These are phyloP conservation scores for Serendipita sp. DNA, from an alignment of 768 basidiomycete species.

Conservation along the genomic window DNA sequence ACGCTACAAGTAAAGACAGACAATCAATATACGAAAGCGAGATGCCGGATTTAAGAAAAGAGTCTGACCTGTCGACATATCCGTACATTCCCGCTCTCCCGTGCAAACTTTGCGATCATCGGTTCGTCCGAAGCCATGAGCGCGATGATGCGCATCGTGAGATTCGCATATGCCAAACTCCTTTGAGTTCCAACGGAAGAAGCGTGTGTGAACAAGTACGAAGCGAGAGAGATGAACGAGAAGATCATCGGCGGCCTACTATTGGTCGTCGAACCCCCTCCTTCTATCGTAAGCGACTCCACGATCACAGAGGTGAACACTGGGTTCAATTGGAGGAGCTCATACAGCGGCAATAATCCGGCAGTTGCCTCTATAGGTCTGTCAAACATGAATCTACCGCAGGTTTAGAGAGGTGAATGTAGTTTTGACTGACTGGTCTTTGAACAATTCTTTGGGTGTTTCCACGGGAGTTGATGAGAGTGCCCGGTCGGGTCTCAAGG, in stretches of 20 bases:
- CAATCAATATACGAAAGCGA: slow-evolving; percentile 10
- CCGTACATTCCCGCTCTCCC: slow-evolving; percentile 27
- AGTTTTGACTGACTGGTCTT: slow-evolving; percentile 30
- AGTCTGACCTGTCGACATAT: slow-evolving; percentile 45
- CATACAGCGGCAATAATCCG: slow-evolving; percentile 42
- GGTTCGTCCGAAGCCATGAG: slow-evolving; percentile 34
- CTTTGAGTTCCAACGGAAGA: slow-evolving; percentile 43
- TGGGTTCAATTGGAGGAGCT: slow-evolving; percentile 38
- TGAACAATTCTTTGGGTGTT: slow-evolving; percentile 39
- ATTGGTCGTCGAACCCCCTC: slow-evolving; percentile 3
- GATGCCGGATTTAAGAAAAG: too few relatives aligned
- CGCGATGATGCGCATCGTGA: slow-evolving; percentile 39
- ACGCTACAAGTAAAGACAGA: slow-evolving; percentile 23
- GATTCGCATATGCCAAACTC: slow-evolving; percentile 44
- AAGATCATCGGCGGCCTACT: slow-evolving; percentile 26
- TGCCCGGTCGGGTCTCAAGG: slow-evolving; percentile 40
- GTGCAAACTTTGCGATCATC: slow-evolving; percentile 32
- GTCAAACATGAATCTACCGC: background rate
- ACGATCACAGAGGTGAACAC: slow-evolving; percentile 34
- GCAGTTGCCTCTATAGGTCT: slow-evolving; percentile 51
- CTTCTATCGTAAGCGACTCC: slow-evolving; percentile 18
- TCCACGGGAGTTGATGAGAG: slow-evolving; percentile 32
- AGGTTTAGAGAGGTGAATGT: background rate
- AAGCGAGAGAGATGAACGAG: slow-evolving; percentile 41
- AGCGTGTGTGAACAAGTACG: slow-evolving; percentile 53